Evolutionary conservation across 768 basidiomycete genomes (phyloP).

Genomic region (Boletellus ananiceps): DNA sequence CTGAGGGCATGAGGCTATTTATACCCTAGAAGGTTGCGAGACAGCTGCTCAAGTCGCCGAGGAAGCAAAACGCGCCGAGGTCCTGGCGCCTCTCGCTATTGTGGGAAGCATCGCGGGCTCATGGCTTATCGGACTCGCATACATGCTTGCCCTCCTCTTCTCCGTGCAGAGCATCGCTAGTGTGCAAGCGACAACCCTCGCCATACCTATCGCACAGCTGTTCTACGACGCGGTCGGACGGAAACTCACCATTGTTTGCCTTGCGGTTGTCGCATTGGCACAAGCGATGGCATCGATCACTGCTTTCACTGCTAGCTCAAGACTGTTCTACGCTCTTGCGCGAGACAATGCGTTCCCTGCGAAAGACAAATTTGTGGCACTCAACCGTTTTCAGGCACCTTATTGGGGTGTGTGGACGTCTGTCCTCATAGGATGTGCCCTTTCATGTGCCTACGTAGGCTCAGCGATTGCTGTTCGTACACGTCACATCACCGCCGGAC

Average conservation of each 20-base stretch:
- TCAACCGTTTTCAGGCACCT: constrained; percentile 51
- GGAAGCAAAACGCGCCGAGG: constrained; percentile 50
- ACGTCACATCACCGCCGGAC: not conserved
- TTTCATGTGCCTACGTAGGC: constrained; percentile 57
- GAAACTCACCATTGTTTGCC: constrained; percentile 45
- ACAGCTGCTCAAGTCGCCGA: constrained; percentile 63
- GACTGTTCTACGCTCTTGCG: constrained; percentile 53
- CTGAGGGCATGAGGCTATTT: constrained; percentile 40
- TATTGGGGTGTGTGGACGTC: constrained; percentile 53
- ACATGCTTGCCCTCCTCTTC: constrained; percentile 57
- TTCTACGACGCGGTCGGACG: constrained; percentile 51
- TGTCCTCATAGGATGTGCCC: constrained; percentile 47
- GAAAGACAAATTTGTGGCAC: constrained; percentile 43
- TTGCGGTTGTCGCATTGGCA: constrained; percentile 44
- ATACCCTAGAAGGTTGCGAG: constrained; percentile 58
- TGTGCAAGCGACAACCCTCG: constrained; percentile 46
- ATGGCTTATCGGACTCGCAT: constrained; percentile 52
- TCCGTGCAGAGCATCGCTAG: constrained; percentile 48
- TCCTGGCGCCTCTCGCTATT: constrained; percentile 54
- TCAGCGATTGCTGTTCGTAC: constrained; percentile 47
- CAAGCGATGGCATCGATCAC: constrained; percentile 55
- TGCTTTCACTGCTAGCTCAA: constrained; percentile 54
- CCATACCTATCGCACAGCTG: constrained; percentile 58
- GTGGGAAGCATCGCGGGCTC: constrained; percentile 54
- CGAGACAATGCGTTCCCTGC: constrained; percentile 50